These are phyloP conservation scores for Raphanus sativus DNA, from an alignment of 345 rosid species.

Conservation along the genomic window DNA sequence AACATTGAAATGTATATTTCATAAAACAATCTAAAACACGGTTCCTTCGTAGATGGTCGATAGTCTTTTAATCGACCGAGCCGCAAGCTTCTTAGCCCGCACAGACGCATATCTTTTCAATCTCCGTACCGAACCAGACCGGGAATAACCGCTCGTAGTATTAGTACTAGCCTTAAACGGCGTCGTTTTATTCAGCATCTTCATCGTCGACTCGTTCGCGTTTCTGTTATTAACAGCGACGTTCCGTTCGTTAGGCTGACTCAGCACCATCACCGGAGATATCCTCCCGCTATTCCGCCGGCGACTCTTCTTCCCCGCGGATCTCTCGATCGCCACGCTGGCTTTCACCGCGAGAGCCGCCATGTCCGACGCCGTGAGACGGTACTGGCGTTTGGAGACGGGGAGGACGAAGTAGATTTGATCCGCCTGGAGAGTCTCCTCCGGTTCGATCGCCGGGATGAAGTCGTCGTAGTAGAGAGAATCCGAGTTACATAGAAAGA, in stretches of 20 bases:
- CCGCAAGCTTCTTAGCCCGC: constrained; percentile 67
- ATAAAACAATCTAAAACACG: constrained; percentile 24
- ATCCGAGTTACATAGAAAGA: constrained; percentile 65
- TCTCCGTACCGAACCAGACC: constrained; percentile 58
- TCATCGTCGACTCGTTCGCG: constrained; percentile 10
- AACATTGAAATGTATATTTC: neutral
- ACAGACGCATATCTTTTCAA: constrained; percentile 54
- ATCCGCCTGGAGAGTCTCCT: constrained; percentile 45
- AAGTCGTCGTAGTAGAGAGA: constrained; percentile 56
- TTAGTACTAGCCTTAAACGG: neutral
- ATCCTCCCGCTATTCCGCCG: constrained; percentile 49
- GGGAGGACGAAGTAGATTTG: constrained; percentile 81
- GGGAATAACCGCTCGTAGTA: constrained; percentile 27
- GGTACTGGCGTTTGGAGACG: constrained; percentile 53
- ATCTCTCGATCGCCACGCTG: constrained; percentile 60
- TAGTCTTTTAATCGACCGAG: constrained; percentile 65
- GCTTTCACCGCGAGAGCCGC: constrained; percentile 90
- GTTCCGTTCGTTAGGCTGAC: neutral
- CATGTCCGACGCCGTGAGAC: constrained; percentile 70
- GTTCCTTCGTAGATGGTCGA: constrained; percentile 74
- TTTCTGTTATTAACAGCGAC: neutral
- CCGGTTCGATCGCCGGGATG: constrained; percentile 50
- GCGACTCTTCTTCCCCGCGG: constrained; percentile 27
- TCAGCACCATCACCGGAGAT: constrained; percentile 48
- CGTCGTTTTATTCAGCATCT: neutral